Percentiles rank a stretch among this genome's conserved stretches.
phyloP scores from a whole-genome alignment of 257 asterid genomes.

The Jaltomata sinuosa region DNA sequence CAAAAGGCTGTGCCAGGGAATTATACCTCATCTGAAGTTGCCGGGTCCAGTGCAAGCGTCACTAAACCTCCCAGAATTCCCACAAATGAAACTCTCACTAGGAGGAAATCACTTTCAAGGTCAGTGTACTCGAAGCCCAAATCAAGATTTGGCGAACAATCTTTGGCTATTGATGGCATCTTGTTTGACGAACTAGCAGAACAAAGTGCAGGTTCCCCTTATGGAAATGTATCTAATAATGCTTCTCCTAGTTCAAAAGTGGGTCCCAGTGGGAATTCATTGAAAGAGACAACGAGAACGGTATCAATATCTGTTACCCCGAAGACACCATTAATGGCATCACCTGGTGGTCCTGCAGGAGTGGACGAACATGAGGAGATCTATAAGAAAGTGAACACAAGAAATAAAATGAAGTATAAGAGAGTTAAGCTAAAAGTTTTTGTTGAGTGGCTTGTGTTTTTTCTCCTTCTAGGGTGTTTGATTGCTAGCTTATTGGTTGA shows the following conservation, averaged over 20 bases:
- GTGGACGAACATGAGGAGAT: slow-evolving; percentile 68
- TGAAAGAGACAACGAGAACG: slow-evolving; percentile 23
- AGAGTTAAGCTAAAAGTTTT: slow-evolving; percentile 49
- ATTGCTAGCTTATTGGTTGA: slow-evolving; percentile 45
- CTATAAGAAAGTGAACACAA: slow-evolving; percentile 64
- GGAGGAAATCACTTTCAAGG: slow-evolving; percentile 48
- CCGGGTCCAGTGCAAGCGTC: slow-evolving; percentile 40
- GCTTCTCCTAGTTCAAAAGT: slow-evolving; percentile 35
- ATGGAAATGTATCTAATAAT: slow-evolving; percentile 18
- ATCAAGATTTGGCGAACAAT: slow-evolving; percentile 80
- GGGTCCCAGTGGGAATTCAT: slow-evolving; percentile 15
- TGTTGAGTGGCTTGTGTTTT: slow-evolving; percentile 57
- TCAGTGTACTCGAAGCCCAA: slow-evolving; percentile 46
- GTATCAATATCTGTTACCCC: slow-evolving; percentile 33
- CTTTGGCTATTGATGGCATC: slow-evolving; percentile 27
- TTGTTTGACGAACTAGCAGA: slow-evolving; percentile 26
- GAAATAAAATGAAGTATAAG: slow-evolving; percentile 45
- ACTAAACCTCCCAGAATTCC: slow-evolving; percentile 70
- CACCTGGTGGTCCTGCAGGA: slow-evolving; percentile 42
- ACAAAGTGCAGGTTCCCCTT: background rate
- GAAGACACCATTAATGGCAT: slow-evolving; percentile 43
- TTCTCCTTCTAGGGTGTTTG: slow-evolving; percentile 41
- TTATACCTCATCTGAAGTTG: slow-evolving; percentile 49
- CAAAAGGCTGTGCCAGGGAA: slow-evolving; percentile 9
- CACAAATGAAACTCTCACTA: slow-evolving; percentile 29